A percentile compares a stretch with the other conserved stretches of the same genome.
Conservation (phyloP, 352 stramenopile species). For the Phytophthora fragariae region DNA sequence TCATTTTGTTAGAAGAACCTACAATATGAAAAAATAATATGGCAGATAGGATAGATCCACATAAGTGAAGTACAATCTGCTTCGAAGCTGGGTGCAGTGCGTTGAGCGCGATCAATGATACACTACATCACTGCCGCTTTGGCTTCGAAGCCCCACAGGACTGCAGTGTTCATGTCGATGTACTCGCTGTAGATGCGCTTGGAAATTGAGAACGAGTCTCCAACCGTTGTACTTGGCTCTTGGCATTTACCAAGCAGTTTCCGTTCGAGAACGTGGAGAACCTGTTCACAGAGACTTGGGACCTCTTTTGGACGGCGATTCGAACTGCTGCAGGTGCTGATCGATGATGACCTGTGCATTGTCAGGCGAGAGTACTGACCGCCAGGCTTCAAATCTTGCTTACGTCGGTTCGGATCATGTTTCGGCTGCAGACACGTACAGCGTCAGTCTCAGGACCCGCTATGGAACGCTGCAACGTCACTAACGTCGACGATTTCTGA, state of each 20-base stretch:
- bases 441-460: slow-evolving; percentile 9
- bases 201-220: background rate
- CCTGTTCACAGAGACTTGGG: too few relatives aligned
- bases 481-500: slow-evolving; percentile 40
- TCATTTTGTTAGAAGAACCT: background rate
- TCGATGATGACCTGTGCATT: too few relatives aligned
- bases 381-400: too few relatives aligned
- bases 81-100: background rate
- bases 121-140: background rate
- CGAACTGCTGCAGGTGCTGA: too few relatives aligned
- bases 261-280: too few relatives aligned
- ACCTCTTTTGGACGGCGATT: too few relatives aligned
- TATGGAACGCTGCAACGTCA: background rate
- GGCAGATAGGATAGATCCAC: background rate
- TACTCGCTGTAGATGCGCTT: background rate
- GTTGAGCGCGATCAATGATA: background rate
- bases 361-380: too few relatives aligned
- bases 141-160: background rate
- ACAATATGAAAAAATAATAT: background rate
- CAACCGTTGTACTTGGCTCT: slow-evolving; percentile 28
- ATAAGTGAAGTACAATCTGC: background rate
- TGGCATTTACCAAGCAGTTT: too few relatives aligned
- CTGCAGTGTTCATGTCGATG: background rate
- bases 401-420: too few relatives aligned
- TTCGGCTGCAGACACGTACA: background rate